Evolutionary conservation across 148 eudicot species (phyloP).

Genomic region (Polygonum maritimum): DNA sequence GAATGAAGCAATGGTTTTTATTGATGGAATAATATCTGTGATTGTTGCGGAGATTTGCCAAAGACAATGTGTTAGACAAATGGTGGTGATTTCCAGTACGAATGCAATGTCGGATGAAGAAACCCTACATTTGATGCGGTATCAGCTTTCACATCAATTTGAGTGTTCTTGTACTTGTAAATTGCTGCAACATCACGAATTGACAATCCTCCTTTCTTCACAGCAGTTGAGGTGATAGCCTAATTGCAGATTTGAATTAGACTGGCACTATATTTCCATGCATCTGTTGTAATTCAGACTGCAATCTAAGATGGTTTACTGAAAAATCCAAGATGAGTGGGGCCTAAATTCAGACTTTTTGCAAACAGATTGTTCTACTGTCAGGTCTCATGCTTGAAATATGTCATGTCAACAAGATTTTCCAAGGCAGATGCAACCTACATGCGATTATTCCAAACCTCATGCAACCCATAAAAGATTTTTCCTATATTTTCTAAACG

Average conservation of each 20-base stretch:
- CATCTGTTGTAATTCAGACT: not conserved
- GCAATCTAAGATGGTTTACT: not conserved
- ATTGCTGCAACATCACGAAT: conserved; percentile 73
- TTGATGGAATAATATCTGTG: conserved; percentile 60
- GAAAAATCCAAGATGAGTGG: not conserved
- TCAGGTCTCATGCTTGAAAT: not conserved
- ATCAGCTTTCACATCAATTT: conserved; percentile 69
- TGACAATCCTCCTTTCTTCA: conserved; percentile 90
- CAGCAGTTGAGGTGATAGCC: conserved; percentile 85
- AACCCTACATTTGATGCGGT: conserved; percentile 76
- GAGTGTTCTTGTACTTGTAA: conserved; percentile 64
- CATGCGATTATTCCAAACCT: not conserved
- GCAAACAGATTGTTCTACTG: not conserved
- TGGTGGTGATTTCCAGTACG: not conserved
- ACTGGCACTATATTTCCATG: not conserved
- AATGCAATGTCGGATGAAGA: not conserved
- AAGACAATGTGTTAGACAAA: conserved; percentile 13
- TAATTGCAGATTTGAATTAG: not conserved
- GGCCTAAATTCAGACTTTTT: not conserved
- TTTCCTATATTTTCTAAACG: not conserved
- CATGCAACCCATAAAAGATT: not conserved
- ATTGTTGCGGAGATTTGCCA: conserved; percentile 69
- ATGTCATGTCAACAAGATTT: not conserved
- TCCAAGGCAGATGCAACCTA: not conserved
- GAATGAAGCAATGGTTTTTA: conserved; percentile 71